Evolutionary conservation across 2,329 filamentous ascomycete species (phyloP), one percentile per base, ranked within the genome.

Genomic region (Falciphora oryzae): DNA sequence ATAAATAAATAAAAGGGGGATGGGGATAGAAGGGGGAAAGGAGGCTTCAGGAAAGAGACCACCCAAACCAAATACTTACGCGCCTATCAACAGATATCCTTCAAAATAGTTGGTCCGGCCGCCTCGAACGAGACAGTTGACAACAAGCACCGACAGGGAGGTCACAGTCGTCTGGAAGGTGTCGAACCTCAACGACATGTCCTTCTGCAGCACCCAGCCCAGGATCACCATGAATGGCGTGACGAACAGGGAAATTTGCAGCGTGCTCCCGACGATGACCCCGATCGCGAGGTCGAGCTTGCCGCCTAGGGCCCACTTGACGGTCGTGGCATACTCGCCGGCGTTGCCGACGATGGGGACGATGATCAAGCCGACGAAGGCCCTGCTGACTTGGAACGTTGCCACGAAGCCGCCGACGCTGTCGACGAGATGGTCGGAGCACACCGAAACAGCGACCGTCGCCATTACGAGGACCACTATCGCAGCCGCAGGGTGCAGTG

Each of bases 361-460:
- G 28, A 68, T 67, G 50, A 68, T 67, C 27, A 68, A 63, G 22
- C 67, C 66, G 59, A 67, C 65, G 63, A 68, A 68, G 65, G 65
- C 67, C 28, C 67, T 60, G 59, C 67, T 68, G 22, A 68, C 64
- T 13, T 64, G 64, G 6, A 68, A 62, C 4, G 67, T 65, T 25
- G 67, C 67, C 22, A 68, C 64, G 28, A 68, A 68, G 22, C 66
- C 65, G 58, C 63, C 61, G 32, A 71, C 69, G 32, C 68, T 70
- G 63, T 69, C 67, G 31, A 72, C 70, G 44, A 71, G 71, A 11
- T 71, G 69, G 35, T 71, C 71, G 16, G 71, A 71, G 65, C 70
- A 69, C 53, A 64, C 62, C 8, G 64, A 64, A 11, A 68, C 66
- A 2, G 66, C 67, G n/a, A 67, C 62, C 4, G 67, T 68, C 7